phyloP scores from a whole-genome alignment of 2,329 filamentous ascomycete genomes.

The Zopfia rhizophila region DNA sequence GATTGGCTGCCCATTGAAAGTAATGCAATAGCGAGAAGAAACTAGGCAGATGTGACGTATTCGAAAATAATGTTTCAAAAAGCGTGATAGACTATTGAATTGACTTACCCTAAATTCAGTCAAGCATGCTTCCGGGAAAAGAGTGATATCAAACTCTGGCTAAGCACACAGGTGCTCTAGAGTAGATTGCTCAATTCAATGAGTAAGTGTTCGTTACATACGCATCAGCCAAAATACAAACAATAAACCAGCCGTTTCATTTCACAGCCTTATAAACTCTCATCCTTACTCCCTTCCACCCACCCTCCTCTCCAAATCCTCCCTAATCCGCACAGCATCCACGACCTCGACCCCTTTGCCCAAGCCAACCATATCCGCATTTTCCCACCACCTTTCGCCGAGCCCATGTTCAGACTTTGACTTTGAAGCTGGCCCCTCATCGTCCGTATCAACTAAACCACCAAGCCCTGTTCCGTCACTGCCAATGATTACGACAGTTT shows the following conservation, averaged over 20 bases:
- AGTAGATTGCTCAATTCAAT: not conserved
- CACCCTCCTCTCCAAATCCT: constrained; percentile 87
- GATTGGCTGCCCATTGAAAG: too few relatives aligned
- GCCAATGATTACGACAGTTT: constrained; percentile 69
- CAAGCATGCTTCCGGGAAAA: too few relatives aligned
- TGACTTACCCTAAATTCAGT: too few relatives aligned
- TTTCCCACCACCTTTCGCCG: constrained; percentile 77
- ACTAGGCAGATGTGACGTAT: too few relatives aligned
- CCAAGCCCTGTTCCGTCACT: constrained; percentile 55
- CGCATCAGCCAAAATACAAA: constrained; percentile 8
- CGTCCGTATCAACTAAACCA: constrained; percentile 68
- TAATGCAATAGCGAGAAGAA: too few relatives aligned
- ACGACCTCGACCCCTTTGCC: constrained; percentile 90
- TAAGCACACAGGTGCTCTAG: too few relatives aligned
- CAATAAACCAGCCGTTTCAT: constrained; percentile 18
- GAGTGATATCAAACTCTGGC: too few relatives aligned
- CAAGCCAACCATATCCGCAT: constrained; percentile 81
- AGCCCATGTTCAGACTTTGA: constrained; percentile 47
- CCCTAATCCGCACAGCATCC: constrained; percentile 80
- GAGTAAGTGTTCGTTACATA: constrained; percentile 14
- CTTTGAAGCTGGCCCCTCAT: constrained; percentile 58
- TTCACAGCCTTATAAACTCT: constrained; percentile 20
- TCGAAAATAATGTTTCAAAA: too few relatives aligned
- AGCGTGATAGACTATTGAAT: too few relatives aligned
- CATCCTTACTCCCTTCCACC: constrained; percentile 63